These are phyloP conservation scores for Pseudogymnoascus sp. DNA, from an alignment of 2,329 filamentous ascomycete species.

Conservation along the genomic window DNA sequence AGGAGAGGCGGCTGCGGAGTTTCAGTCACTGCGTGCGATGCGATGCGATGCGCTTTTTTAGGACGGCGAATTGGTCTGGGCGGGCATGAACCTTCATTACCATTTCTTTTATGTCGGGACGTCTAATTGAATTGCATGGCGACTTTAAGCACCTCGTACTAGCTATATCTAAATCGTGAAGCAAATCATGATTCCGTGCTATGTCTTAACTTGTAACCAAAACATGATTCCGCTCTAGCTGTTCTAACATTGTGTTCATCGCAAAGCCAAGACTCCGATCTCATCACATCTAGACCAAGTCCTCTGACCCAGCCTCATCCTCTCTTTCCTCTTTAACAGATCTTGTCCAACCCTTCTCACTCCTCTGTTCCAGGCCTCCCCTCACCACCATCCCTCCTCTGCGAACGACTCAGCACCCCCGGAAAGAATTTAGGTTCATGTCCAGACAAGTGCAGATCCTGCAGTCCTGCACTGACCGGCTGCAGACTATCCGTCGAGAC, in stretches of 20 bases:
- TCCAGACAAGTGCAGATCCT: constrained; percentile 44
- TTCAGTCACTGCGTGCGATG: background rate
- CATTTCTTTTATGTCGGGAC: background rate
- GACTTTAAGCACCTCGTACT: background rate
- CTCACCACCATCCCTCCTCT: constrained; percentile 18
- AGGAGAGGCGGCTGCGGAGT: background rate
- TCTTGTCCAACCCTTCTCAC: background rate
- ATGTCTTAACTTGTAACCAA: background rate
- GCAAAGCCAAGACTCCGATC: background rate
- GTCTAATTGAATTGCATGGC: background rate
- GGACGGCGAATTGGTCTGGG: background rate
- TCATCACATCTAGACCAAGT: background rate
- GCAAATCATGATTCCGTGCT: background rate
- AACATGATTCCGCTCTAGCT: background rate
- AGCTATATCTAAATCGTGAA: background rate
- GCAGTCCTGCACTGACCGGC: constrained; percentile 32
- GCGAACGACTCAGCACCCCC: constrained; percentile 50
- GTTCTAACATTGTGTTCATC: background rate
- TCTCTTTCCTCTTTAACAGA: background rate
- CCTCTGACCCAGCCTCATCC: background rate
- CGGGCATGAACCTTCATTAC: background rate
- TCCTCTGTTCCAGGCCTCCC: background rate
- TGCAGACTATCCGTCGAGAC: constrained; percentile 31
- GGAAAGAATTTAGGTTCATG: constrained; percentile 64
- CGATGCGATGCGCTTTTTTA: background rate